Base-by-base conservation (phyloP, 2,329 filamentous ascomycete genomes). In the Cryoendolithus antarcticus region DNA sequence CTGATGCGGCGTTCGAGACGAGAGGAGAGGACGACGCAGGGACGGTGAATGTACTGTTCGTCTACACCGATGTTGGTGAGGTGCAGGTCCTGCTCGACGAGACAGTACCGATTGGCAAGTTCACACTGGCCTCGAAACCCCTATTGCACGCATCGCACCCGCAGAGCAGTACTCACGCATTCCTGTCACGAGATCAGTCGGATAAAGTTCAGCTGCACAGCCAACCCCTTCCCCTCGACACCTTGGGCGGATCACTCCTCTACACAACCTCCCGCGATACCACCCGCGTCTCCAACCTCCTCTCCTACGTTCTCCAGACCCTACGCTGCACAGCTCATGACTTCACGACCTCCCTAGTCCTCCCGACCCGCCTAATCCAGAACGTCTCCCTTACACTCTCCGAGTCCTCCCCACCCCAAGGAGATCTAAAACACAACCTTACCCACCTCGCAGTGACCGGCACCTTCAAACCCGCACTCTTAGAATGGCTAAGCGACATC, bases 361-460 rank as follows among this genome's bases (percentile, higher is more conserved):
- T 95, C 5, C 85, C 86, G 0, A 69, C 66, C 9, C 75, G 77
- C n/a, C 93, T 93, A 57, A 70, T 94, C 42, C 71, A 73, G 19
- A 83, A 79, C 50, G 38, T 44, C 27, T 38, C 34, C 32, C 37
- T 42, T 31, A 42, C 31, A 13, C n/a, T 42, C 31, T 37, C 35
- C 10, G 40, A 42, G 19, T 11, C 43, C 37, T 12, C 37, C 43
- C 34, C 48, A 38, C 24, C 37, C 6, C 69, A 73, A 44, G 79
- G 80, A 47, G 66, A 70, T 35, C 77, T 94, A 36, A 74, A 83
- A 0, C 75, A 84, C 34, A 84, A 83, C 3, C 62, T 93, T 6
- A 93, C 85, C 55, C 86, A 94, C 53, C 73, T 89, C 0, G 82
- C 86, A 4, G 77, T 86, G 24, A 93, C 86, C 0, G 88, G 88